These are phyloP conservation scores for Nitzschia sp. DNA, from an alignment of 108 stramenopile genomes.

Conservation along the genomic window DNA sequence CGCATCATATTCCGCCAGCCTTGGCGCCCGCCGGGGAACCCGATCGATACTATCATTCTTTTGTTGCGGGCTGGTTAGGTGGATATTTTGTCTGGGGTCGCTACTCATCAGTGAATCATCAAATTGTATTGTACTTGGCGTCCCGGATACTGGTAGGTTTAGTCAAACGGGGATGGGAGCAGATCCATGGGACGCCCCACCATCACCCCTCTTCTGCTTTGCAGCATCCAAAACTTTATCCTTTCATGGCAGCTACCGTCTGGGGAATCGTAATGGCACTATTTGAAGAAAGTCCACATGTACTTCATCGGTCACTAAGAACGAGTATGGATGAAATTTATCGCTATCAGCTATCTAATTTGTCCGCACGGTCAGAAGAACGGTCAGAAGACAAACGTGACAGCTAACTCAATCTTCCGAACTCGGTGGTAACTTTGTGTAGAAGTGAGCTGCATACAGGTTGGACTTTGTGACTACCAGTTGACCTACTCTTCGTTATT, in stretches of 20 bases:
- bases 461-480: too few species aligned
- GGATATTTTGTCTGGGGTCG: constrained; percentile 86
- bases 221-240: constrained; percentile 53
- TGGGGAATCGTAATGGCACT: constrained; percentile 85
- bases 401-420: too few species aligned
- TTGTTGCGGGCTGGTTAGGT: constrained; percentile 74
- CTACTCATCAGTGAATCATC: constrained; percentile 77
- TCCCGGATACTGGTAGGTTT: constrained; percentile 76
- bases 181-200: constrained; percentile 12
- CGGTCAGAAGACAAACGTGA: too few species aligned
- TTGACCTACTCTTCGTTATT: too few species aligned
- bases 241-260: constrained; percentile 56
- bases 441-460: too few species aligned
- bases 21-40: constrained; percentile 55
- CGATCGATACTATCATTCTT: constrained; percentile 71
- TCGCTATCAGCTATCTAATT: constrained; percentile 32
- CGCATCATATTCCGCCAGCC: constrained; percentile 10
- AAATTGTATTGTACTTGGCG: constrained; percentile 78
- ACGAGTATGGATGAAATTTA: constrained; percentile 90
- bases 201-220: constrained; percentile 35
- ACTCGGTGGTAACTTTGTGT: too few species aligned
- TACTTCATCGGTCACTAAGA: constrained; percentile 74
- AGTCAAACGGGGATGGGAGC: constrained; percentile 50
- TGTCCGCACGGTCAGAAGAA: constrained; percentile 1
- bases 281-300: constrained; percentile 81